Evolutionary conservation across 1,139 yeast genomes (phyloP).

Genomic region (Saccharomyces hybrid): DNA sequence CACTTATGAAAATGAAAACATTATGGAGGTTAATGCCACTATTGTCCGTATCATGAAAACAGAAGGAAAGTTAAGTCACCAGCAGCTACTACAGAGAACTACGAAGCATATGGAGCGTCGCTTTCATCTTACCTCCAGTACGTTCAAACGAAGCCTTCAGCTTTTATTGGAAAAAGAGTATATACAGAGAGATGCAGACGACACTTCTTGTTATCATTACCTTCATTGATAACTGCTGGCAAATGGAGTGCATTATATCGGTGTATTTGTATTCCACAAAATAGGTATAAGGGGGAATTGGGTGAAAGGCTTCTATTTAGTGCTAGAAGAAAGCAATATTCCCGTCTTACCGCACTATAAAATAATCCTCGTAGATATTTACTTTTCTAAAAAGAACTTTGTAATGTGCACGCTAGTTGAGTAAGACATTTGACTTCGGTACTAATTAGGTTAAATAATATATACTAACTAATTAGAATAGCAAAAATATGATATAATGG

Average conservation of each 20-base stretch:
- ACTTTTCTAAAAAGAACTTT: neutral
- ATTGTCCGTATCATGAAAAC: conserved; percentile 83
- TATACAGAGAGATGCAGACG: conserved; percentile 60
- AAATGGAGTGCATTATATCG: neutral
- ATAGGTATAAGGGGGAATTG: too few species aligned
- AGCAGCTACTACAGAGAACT: conserved; percentile 59
- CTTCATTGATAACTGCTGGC: neutral
- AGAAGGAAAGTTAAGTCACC: conserved; percentile 53
- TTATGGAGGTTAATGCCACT: conserved; percentile 75
- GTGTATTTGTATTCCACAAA: neutral
- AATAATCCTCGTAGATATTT: neutral
- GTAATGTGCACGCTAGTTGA: neutral
- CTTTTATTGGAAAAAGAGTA: conserved; percentile 78
- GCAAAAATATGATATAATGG: too few species aligned
- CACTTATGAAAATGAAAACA: conserved; percentile 39
- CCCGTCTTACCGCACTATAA: neutral
- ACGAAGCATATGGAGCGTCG: conserved; percentile 54
- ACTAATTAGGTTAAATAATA: too few species aligned
- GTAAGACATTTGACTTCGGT: neutral
- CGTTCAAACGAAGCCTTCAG: conserved; percentile 74
- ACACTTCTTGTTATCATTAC: conserved; percentile 60
- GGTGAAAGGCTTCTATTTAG: neutral
- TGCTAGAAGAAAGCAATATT: neutral
- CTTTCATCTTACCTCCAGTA: conserved; percentile 60
- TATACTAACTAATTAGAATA: too few species aligned